These are phyloP conservation scores for Ogataea paradorogensis DNA, from an alignment of 805 yeast species.

Conservation along the genomic window DNA sequence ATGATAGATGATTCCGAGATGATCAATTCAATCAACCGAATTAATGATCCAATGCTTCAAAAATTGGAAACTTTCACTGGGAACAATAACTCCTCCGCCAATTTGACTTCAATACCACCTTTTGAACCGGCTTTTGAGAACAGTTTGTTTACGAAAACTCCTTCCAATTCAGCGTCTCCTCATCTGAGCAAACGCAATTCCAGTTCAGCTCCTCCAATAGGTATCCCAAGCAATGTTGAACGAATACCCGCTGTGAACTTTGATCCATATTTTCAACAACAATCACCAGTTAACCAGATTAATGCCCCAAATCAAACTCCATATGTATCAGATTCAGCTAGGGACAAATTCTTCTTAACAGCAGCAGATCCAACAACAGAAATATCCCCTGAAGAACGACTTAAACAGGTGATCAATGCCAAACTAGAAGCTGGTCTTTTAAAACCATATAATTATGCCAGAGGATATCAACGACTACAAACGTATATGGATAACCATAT, in stretches of 20 bases:
- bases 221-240: slow-evolving; percentile 17
- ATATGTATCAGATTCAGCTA: slow-evolving; percentile 66
- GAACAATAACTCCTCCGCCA: slow-evolving; percentile 22
- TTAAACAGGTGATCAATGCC: slow-evolving; percentile 91
- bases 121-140: slow-evolving; percentile 18
- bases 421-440: slow-evolving; percentile 89
- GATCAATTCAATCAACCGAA: slow-evolving; percentile 41
- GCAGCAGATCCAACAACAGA: slow-evolving; percentile 98
- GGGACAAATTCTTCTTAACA: slow-evolving; percentile 89
- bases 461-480: slow-evolving; percentile 87
- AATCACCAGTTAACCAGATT: slow-evolving; percentile 1
- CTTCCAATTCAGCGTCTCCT: slow-evolving; percentile 6
- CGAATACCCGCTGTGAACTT: slow-evolving; percentile 11
- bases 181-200: slow-evolving; percentile 12
- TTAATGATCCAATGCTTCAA: slow-evolving; percentile 37
- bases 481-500: slow-evolving; percentile 90
- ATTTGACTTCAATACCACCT: slow-evolving; percentile 11
- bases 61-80: slow-evolving; percentile 31
- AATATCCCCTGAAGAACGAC: slow-evolving; percentile 87
- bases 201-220: slow-evolving; percentile 17
- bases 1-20: slow-evolving; percentile 86
- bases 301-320: slow-evolving; percentile 19
- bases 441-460: slow-evolving; percentile 90
- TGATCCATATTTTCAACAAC: slow-evolving; percentile 8
- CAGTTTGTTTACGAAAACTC: slow-evolving; percentile 11